A percentile compares a stretch with the other conserved stretches of the same genome.
Evolutionary conservation across 2,329 filamentous ascomycete species (phyloP).

Genomic region (Xylaria sp.): DNA sequence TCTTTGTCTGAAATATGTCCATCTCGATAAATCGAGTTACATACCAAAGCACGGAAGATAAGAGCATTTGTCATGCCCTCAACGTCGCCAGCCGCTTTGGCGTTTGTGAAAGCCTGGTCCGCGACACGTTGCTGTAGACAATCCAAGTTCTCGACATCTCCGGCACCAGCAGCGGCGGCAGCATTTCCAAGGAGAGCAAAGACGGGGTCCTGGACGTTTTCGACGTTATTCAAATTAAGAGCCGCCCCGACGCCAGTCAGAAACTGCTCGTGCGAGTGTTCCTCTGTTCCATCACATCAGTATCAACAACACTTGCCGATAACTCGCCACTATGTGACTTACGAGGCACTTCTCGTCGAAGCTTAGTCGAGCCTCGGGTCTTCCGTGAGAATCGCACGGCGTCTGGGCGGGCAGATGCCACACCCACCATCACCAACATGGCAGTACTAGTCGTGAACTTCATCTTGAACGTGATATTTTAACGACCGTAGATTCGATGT

Average conservation of each 20-base stretch:
- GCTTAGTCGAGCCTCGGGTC: constrained; percentile 38
- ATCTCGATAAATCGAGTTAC: constrained; percentile 59
- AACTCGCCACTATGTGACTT: constrained; percentile 28
- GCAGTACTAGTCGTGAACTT: constrained; percentile 48
- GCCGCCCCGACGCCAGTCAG: constrained; percentile 44
- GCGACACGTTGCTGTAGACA: constrained; percentile 61
- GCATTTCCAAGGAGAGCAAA: constrained; percentile 56
- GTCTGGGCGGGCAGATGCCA: constrained; percentile 49
- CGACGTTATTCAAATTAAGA: constrained; percentile 49
- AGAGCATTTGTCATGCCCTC: constrained; percentile 64
- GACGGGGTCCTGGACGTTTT: constrained; percentile 47
- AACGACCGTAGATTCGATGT: constrained; percentile 25
- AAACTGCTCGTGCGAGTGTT: constrained; percentile 50
- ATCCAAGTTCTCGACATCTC: constrained; percentile 54
- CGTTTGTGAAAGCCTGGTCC: constrained; percentile 69
- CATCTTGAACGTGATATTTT: constrained; percentile 45
- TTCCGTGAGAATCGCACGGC: constrained; percentile 41
- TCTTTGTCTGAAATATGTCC: background rate
- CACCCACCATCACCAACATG: constrained; percentile 46
- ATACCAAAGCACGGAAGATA: constrained; percentile 65
- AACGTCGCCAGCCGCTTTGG: constrained; percentile 62
- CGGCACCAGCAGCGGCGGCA: constrained; percentile 59
- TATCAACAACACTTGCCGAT: background rate
- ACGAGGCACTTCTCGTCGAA: constrained; percentile 50
- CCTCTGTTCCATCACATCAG: constrained; percentile 42